A percentile compares a stretch with the other conserved stretches of the same genome.
These are phyloP conservation scores for Auriscalpium orientale DNA, from an alignment of 768 basidiomycete species.

Conservation along the genomic window DNA sequence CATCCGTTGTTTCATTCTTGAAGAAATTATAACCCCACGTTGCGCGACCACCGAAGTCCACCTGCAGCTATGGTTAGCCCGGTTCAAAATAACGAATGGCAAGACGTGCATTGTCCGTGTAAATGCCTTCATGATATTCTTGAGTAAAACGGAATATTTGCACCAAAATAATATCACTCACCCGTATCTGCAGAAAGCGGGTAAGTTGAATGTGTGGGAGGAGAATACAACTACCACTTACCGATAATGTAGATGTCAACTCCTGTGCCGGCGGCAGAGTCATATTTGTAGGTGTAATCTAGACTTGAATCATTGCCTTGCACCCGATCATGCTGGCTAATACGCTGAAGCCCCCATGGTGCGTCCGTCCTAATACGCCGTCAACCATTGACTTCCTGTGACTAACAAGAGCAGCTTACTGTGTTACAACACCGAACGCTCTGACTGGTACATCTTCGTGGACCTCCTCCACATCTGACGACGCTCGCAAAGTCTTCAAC, in stretches of 20 bases:
- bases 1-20: slow-evolving; percentile 19
- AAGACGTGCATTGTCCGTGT: slow-evolving; percentile 14
- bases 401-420: slow-evolving; percentile 1
- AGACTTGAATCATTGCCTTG: slow-evolving; percentile 5
- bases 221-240: slow-evolving; percentile 2
- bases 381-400: no score
- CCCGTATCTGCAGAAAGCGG: slow-evolving; percentile 5
- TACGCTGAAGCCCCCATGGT: slow-evolving; percentile 17
- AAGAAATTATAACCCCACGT: slow-evolving; percentile 31
- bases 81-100: background rate
- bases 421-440: slow-evolving; percentile 7
- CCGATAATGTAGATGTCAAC: slow-evolving; percentile 38
- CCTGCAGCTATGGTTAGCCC: slow-evolving; percentile 13
- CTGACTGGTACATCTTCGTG: slow-evolving; percentile 14
- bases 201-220: background rate
- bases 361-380: slow-evolving; percentile 13
- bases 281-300: slow-evolving; percentile 20
- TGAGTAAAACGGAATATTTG: background rate
- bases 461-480: slow-evolving; percentile 16
- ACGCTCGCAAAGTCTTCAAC: slow-evolving; percentile 14
- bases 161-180: background rate
- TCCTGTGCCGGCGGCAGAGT: slow-evolving; percentile 25
- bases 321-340: slow-evolving; percentile 10
- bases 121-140: slow-evolving; percentile 21
- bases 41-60: slow-evolving; percentile 36